Conservation (phyloP, 148 eudicot genomes). For the Vaccinium myrtillus region DNA sequence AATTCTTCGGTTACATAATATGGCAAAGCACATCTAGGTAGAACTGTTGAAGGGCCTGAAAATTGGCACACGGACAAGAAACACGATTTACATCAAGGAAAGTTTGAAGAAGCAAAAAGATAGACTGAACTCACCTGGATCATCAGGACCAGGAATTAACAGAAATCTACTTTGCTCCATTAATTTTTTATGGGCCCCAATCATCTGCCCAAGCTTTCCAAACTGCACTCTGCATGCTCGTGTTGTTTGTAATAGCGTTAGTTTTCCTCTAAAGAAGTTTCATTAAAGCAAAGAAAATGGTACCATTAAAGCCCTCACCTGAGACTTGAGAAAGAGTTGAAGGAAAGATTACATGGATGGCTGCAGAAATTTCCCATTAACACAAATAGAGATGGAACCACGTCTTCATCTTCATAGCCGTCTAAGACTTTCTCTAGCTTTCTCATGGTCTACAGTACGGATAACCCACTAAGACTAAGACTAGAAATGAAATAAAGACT, state of each 20-base stretch:
- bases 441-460: conserved; percentile 73
- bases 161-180: conserved; percentile 75
- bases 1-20: conserved; percentile 74
- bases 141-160: conserved; percentile 90
- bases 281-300: not conserved
- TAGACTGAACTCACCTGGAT: conserved; percentile 48
- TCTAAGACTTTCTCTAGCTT: conserved; percentile 69
- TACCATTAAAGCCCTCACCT: conserved; percentile 47
- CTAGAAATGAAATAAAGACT: no score
- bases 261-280: not conserved
- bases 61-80: conserved; percentile 5
- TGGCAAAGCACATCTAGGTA: conserved; percentile 84
- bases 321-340: conserved; percentile 63
- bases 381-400: conserved; percentile 95
- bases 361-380: conserved; percentile 94
- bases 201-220: conserved; percentile 84
- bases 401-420: conserved; percentile 78
- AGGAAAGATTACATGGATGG: conserved; percentile 82
- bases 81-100: not conserved
- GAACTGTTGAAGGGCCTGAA: conserved; percentile 84
- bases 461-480: not conserved
- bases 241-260: conserved; percentile 5
- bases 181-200: conserved; percentile 63
- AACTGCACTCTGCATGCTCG: conserved; percentile 61
- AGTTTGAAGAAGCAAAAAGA: not conserved